These are phyloP conservation scores for Talaromyces sp. DNA, from an alignment of 2,329 filamentous ascomycete genomes.

Conservation along the genomic window DNA sequence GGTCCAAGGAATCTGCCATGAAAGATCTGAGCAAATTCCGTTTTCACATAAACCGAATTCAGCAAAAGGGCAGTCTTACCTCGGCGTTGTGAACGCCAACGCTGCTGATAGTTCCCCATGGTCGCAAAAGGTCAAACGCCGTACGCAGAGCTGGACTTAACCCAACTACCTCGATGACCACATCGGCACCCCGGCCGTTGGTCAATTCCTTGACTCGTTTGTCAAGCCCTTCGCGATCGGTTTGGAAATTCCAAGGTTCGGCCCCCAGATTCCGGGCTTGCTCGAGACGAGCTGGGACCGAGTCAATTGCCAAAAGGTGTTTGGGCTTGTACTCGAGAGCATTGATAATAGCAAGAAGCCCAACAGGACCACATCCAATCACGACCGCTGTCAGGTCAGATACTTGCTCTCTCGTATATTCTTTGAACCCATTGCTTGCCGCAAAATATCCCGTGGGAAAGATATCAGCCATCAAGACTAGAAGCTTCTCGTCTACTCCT, in stretches of 20 bases:
- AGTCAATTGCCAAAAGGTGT: constrained; percentile 73
- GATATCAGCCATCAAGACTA: constrained; percentile 89
- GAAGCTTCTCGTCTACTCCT: constrained; percentile 64
- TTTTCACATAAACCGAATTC: background rate
- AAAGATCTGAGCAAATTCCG: background rate
- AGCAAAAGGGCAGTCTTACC: constrained; percentile 36
- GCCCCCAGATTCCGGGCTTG: constrained; percentile 70
- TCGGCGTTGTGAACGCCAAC: constrained; percentile 72
- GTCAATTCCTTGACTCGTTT: constrained; percentile 69
- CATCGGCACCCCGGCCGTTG: constrained; percentile 75
- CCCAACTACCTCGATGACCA: constrained; percentile 74
- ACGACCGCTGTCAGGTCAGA: constrained; percentile 67
- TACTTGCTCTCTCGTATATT: constrained; percentile 54
- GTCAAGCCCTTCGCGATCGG: constrained; percentile 59
- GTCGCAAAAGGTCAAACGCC: constrained; percentile 65
- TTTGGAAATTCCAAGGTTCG: constrained; percentile 74
- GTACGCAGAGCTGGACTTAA: constrained; percentile 63
- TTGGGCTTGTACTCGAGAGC: constrained; percentile 70
- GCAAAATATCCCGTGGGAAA: constrained; percentile 83
- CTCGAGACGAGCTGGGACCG: constrained; percentile 67
- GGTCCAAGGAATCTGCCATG: constrained; percentile 58
- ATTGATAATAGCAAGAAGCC: constrained; percentile 75
- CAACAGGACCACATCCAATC: constrained; percentile 80
- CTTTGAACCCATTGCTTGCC: constrained; percentile 68
- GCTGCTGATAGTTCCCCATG: constrained; percentile 68